These are phyloP conservation scores for Pseudoneurospora amorphoporcata DNA, from an alignment of 495 filamentous ascomycete genomes.

Conservation along the genomic window DNA sequence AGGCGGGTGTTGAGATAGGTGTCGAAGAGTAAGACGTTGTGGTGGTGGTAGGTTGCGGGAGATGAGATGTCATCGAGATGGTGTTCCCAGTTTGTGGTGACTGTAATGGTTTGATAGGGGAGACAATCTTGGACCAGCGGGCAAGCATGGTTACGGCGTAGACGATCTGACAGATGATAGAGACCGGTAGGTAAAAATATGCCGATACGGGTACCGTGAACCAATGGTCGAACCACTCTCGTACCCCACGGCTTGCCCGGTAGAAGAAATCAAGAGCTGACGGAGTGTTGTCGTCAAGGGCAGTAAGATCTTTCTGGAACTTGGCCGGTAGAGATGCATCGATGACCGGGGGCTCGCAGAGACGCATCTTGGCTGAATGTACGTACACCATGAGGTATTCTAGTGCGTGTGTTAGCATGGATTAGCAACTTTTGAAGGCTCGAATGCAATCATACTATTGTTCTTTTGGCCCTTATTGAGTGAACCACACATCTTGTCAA, in stretches of 20 bases:
- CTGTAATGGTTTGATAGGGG: background rate
- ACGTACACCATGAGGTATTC: constrained; percentile 4
- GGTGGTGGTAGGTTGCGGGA: background rate
- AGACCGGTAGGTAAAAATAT: constrained; percentile 29
- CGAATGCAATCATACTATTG: background rate
- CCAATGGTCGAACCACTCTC: constrained; percentile 32
- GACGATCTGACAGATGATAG: constrained; percentile 27
- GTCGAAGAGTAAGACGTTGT: background rate
- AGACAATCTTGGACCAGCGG: constrained; percentile 1
- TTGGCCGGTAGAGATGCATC: constrained; percentile 16
- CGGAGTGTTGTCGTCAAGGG: constrained; percentile 17
- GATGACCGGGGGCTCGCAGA: constrained; percentile 21
- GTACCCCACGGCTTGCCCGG: constrained; percentile 19
- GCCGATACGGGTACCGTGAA: constrained; percentile 25
- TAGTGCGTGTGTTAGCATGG: background rate
- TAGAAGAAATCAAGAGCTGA: constrained; percentile 17
- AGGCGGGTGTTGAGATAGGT: background rate
- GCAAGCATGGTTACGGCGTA: constrained; percentile 28
- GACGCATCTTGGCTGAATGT: constrained; percentile 17
- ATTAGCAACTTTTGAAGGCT: background rate
- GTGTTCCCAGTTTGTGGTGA: background rate
- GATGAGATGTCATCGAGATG: background rate
- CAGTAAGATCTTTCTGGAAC: constrained; percentile 22
- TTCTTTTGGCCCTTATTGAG: constrained; percentile 4
- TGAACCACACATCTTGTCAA: constrained; percentile 17